Conservation (phyloP, 345 rosid genomes). For the Eucalyptus tenuipes region DNA sequence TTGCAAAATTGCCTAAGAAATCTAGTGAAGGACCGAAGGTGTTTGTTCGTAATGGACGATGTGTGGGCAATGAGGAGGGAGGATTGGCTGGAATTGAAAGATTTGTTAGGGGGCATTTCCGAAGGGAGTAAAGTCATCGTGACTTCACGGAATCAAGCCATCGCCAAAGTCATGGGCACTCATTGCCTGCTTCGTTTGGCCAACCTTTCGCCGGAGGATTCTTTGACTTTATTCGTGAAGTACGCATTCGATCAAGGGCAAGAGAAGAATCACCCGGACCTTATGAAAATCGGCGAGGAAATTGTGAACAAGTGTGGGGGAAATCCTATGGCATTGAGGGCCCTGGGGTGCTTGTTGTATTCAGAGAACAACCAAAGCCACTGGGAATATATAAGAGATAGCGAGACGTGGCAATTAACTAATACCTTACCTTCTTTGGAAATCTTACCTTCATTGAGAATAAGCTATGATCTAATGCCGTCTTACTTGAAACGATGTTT, state of each 20-base stretch:
- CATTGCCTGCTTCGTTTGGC: rapidly evolving
- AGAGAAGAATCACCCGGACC: neutral
- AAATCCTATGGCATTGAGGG: conserved; percentile 12
- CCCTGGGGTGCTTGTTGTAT: conserved; percentile 1
- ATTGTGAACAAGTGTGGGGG: neutral
- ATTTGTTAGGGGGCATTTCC: neutral
- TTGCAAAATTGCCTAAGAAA: neutral
- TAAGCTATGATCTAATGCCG: conserved; percentile 16
- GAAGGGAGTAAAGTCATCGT: neutral
- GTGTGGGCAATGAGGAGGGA: neutral
- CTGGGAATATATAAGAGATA: conserved; percentile 3
- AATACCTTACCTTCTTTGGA: no score
- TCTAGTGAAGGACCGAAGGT: neutral
- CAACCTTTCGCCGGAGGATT: neutral
- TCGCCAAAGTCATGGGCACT: neutral
- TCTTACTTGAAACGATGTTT: conserved; percentile 16
- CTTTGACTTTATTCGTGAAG: neutral
- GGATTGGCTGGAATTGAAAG: neutral
- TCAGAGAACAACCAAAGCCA: neutral
- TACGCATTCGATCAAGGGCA: neutral
- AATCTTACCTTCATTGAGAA: conserved; percentile 4
- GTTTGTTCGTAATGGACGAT: neutral
- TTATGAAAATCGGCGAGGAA: neutral
- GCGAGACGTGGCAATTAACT: conserved; percentile 7
- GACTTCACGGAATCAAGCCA: neutral